A percentile compares a stretch with the other conserved stretches of the same genome.
Conservation (phyloP, 371 early-diverging fungal species). For the Syncephalis plumigaleata region DNA sequence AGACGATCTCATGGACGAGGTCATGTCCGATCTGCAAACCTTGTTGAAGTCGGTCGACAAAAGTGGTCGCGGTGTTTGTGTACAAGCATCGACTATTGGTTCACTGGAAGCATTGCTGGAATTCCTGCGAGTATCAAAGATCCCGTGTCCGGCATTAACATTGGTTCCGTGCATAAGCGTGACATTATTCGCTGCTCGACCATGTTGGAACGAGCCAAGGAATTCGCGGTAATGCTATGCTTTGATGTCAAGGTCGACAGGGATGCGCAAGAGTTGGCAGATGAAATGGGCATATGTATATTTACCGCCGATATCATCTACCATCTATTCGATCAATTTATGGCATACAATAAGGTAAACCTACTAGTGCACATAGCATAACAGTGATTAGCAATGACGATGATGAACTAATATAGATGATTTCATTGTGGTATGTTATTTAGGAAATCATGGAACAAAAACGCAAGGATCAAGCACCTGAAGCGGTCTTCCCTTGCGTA, state of each 20-base stretch:
- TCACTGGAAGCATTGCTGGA: conserved; percentile 97
- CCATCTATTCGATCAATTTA: conserved; percentile 96
- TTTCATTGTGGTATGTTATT: conserved; percentile 9
- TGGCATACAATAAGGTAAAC: conserved; percentile 41
- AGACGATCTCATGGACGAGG: conserved; percentile 84
- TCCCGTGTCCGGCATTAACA: conserved; percentile 97
- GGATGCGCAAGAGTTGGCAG: conserved; percentile 90
- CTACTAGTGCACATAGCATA: conserved; percentile 5
- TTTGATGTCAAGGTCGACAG: conserved; percentile 98
- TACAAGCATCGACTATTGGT: conserved; percentile 98
- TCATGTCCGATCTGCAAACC: conserved; percentile 74
- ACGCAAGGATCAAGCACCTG: conserved; percentile 73
- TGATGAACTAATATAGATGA: neutral
- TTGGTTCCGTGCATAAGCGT: conserved; percentile 98
- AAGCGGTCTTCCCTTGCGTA: conserved; percentile 94
- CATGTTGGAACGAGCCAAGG: conserved; percentile 85
- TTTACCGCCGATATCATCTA: conserved; percentile 99
- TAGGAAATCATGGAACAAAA: conserved; percentile 60
- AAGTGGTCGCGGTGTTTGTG: conserved; percentile 92
- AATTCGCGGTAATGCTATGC: conserved; percentile 87
- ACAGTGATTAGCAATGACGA: neutral
- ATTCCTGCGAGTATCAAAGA: conserved; percentile 85
- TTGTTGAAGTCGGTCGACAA: conserved; percentile 71
- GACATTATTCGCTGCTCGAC: conserved; percentile 89
- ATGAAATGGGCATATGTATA: conserved; percentile 82